phyloP scores from a whole-genome alignment of 208 protist species.

The Leishmania major region DNA sequence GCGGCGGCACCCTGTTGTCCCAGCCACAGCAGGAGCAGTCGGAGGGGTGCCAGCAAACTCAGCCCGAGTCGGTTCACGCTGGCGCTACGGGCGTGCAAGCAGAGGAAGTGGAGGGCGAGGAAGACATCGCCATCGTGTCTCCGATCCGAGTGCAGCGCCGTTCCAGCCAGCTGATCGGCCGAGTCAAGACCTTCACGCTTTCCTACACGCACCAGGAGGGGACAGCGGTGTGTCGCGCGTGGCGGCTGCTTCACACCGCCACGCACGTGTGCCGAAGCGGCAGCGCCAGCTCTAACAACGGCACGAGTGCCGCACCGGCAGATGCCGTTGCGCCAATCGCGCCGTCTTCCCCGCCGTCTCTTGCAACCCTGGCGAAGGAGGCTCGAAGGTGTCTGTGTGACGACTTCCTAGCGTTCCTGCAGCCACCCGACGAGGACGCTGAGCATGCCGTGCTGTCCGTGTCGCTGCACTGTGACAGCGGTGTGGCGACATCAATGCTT shows the following conservation, averaged over 20 bases:
- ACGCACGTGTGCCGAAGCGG: constrained; percentile 5
- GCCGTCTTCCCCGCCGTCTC: not conserved
- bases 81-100: not conserved
- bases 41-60: not conserved
- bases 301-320: not conserved
- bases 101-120: not conserved
- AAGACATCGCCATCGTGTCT: constrained; percentile 6
- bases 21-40: not conserved
- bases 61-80: not conserved
- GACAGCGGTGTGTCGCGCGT: constrained; percentile 69
- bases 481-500: constrained; percentile 50
- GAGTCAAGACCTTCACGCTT: constrained; percentile 69
- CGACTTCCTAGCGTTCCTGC: constrained; percentile 67
- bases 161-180: constrained; percentile 27
- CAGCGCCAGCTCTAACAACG: not conserved
- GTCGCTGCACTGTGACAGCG: constrained; percentile 34
- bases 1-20: not conserved
- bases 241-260: constrained; percentile 56
- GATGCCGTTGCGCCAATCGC: not conserved
- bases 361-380: constrained; percentile 31
- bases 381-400: constrained; percentile 49
- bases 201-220: constrained; percentile 72
- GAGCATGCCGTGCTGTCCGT: constrained; percentile 40
- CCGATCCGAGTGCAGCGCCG: constrained; percentile 34
- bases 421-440: constrained; percentile 42